These are phyloP conservation scores for Anacardium occidentale DNA, from an alignment of 345 rosid species.

Conservation along the genomic window DNA sequence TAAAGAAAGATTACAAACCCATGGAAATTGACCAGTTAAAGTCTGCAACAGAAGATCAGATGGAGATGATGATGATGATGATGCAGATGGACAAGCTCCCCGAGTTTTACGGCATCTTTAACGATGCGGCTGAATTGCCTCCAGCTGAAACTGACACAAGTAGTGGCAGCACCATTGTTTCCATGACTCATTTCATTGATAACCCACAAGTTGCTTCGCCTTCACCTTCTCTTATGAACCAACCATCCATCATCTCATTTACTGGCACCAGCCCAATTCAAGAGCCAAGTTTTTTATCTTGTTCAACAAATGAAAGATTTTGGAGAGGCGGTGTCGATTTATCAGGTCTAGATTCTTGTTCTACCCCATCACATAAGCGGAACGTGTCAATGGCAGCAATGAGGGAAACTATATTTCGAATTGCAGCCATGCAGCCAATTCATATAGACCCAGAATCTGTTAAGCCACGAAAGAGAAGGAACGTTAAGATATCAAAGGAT, in stretches of 20 bases:
- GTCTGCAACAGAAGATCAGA: conserved; percentile 35
- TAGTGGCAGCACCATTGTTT: conserved; percentile 7
- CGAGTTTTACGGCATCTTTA: conserved; percentile 24
- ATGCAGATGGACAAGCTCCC: conserved; percentile 42
- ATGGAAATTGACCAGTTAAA: conserved; percentile 47
- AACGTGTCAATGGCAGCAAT: conserved; percentile 53
- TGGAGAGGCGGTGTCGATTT: conserved; percentile 27
- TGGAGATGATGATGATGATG: conserved; percentile 43
- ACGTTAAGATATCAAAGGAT: conserved; percentile 69
- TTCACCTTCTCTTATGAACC: conserved; percentile 16
- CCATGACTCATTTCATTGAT: conserved; percentile 25
- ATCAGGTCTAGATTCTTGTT: conserved; percentile 19
- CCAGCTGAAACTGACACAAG: conserved; percentile 23
- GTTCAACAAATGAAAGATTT: conserved; percentile 9
- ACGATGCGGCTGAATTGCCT: conserved; percentile 20
- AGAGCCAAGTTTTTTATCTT: conserved; percentile 12
- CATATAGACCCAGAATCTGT: conserved; percentile 65
- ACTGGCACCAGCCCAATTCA: conserved; percentile 16
- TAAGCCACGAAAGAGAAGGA: conserved; percentile 61
- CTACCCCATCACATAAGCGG: conserved; percentile 31
- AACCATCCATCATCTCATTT: conserved; percentile 19
- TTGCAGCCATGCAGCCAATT: conserved; percentile 74
- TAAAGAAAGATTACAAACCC: conserved; percentile 4
- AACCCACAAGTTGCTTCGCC: conserved; percentile 4
- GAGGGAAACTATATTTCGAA: conserved; percentile 72